These are phyloP conservation scores for Penicillium maclennaniae DNA, from an alignment of 495 filamentous ascomycete genomes.

Conservation along the genomic window DNA sequence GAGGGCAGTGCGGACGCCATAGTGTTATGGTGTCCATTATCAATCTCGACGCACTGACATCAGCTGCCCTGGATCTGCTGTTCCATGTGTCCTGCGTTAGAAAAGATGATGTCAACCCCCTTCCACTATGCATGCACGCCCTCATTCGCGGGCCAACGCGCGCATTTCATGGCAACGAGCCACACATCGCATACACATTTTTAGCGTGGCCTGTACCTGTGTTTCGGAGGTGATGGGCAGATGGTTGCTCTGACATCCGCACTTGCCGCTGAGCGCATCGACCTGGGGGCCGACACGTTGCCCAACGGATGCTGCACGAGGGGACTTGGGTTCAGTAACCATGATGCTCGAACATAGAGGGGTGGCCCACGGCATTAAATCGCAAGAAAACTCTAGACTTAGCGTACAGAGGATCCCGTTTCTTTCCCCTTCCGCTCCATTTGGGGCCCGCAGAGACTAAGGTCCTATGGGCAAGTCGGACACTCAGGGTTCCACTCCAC, in stretches of 20 bases:
- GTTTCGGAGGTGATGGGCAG: slow-evolving; percentile 7
- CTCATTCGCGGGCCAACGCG: background rate
- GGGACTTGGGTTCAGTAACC: background rate
- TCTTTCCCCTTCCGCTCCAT: slow-evolving; percentile 30
- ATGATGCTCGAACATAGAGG: background rate
- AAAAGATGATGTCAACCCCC: slow-evolving; percentile 4
- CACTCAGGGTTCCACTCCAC: slow-evolving; percentile 17
- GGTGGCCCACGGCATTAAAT: background rate
- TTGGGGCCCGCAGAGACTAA: slow-evolving; percentile 22
- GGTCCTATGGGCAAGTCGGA: slow-evolving; percentile 6
- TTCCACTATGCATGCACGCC: background rate
- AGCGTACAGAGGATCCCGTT: slow-evolving; percentile 13
- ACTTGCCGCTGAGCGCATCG: slow-evolving; percentile 14
- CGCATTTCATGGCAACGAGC: background rate
- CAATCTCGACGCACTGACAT: slow-evolving; percentile 11
- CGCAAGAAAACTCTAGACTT: slow-evolving; percentile 8
- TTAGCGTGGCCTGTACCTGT: background rate
- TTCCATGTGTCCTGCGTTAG: background rate
- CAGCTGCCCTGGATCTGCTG: background rate
- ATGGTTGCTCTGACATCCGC: slow-evolving; percentile 11
- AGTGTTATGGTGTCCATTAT: slow-evolving; percentile 14
- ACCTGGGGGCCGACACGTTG: slow-evolving; percentile 1
- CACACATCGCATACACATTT: background rate
- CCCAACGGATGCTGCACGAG: slow-evolving; percentile 8
- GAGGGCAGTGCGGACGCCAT: background rate